A percentile compares a stretch with the other conserved stretches of the same genome.
These are phyloP conservation scores for Diplocarpon mali DNA, from an alignment of 2,329 filamentous ascomycete species.

Conservation along the genomic window DNA sequence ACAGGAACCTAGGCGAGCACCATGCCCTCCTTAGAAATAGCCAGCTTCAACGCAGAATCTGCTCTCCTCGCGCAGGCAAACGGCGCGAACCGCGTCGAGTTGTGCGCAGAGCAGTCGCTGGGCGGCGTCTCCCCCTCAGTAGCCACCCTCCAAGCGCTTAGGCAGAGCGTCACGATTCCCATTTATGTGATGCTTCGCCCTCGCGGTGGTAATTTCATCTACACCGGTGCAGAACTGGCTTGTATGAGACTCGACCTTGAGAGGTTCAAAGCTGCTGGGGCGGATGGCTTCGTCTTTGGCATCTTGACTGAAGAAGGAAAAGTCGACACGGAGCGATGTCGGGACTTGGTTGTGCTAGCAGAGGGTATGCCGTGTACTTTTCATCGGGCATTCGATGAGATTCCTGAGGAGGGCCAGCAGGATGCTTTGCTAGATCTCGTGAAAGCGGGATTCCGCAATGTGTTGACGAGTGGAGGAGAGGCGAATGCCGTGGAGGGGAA, in stretches of 20 bases:
- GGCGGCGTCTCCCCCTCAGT: constrained; percentile 33
- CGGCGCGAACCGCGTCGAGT: constrained; percentile 41
- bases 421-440: constrained; percentile 9
- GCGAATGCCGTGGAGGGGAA: constrained; percentile 13
- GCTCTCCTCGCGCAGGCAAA: constrained; percentile 31
- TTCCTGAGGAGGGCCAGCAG: constrained; percentile 13
- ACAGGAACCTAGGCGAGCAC: neutral
- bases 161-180: constrained; percentile 26
- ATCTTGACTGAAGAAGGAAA: constrained; percentile 27
- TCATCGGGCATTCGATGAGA: constrained; percentile 41
- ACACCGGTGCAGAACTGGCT: constrained; percentile 31
- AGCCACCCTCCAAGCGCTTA: constrained; percentile 20
- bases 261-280: constrained; percentile 26
- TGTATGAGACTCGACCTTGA: constrained; percentile 33
- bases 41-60: constrained; percentile 35
- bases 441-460: constrained; percentile 32
- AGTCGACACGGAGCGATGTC: constrained; percentile 33
- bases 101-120: constrained; percentile 31
- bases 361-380: constrained; percentile 37
- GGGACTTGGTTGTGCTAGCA: constrained; percentile 32
- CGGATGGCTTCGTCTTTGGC: constrained; percentile 42
- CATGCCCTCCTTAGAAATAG: constrained; percentile 33
- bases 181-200: constrained; percentile 44
- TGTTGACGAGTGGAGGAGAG: constrained; percentile 38
- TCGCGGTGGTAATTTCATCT: constrained; percentile 34